These are phyloP conservation scores for Bipolaris sorokiniana DNA, from an alignment of 2,329 filamentous ascomycete species.

Conservation along the genomic window DNA sequence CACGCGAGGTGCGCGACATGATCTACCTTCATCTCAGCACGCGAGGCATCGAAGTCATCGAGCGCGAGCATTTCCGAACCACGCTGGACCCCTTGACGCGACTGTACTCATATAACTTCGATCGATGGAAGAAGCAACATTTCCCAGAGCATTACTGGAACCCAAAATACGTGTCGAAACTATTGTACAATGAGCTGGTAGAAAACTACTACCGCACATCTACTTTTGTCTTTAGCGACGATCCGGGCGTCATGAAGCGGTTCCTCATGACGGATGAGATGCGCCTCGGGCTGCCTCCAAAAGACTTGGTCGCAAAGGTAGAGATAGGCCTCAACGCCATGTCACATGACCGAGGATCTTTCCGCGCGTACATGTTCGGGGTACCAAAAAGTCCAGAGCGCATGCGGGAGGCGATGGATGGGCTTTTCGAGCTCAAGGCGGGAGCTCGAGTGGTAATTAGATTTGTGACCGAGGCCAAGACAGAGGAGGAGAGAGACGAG, in stretches of 20 bases:
- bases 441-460: constrained; percentile 23
- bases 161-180: constrained; percentile 6
- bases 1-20: constrained; percentile 30
- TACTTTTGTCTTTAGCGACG: constrained; percentile 26
- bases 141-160: constrained; percentile 29
- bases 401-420: constrained; percentile 21
- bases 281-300: constrained; percentile 14
- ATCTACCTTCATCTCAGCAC: constrained; percentile 25
- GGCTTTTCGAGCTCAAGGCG: constrained; percentile 20
- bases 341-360: constrained; percentile 24
- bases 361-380: constrained; percentile 30
- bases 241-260: constrained; percentile 20
- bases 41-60: constrained; percentile 16
- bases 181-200: constrained; percentile 20
- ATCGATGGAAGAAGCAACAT: constrained; percentile 25
- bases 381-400: constrained; percentile 23
- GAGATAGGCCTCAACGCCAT: constrained; percentile 27
- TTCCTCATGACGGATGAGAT: constrained; percentile 27
- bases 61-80: constrained; percentile 29
- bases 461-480: constrained; percentile 22
- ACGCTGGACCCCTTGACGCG: constrained; percentile 25
- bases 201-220: constrained; percentile 30
- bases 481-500: constrained; percentile 13
- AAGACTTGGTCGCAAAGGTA: constrained; percentile 17
- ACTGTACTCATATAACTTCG: constrained; percentile 23